phyloP scores from a whole-genome alignment of 495 filamentous ascomycete genomes.

The Lasiosphaeriaceae sp. region DNA sequence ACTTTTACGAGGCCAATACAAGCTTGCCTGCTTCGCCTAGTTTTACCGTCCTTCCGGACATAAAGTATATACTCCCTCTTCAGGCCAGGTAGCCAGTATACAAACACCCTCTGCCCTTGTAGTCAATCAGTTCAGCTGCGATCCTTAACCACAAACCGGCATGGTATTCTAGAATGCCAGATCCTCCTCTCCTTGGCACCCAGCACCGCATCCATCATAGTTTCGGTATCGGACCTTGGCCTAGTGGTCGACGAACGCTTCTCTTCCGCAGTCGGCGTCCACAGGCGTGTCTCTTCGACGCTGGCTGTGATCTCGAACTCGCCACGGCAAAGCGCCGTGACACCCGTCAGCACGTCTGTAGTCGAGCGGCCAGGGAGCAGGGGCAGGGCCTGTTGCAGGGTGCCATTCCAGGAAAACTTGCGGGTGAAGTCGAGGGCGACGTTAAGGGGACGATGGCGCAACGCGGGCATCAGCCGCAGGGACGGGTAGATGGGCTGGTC shows the following conservation, averaged over 20 bases:
- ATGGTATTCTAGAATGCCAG: constrained; percentile 67
- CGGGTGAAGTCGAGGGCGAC: constrained; percentile 79
- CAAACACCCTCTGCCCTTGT: neutral
- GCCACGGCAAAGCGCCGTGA: constrained; percentile 71
- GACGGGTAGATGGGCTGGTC: constrained; percentile 63
- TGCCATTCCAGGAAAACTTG: constrained; percentile 75
- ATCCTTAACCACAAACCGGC: constrained; percentile 57
- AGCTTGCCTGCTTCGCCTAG: too few species aligned
- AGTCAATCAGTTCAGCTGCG: constrained; percentile 10
- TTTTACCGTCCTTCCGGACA: too few species aligned
- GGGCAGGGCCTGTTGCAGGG: constrained; percentile 69
- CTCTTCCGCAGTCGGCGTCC: constrained; percentile 26
- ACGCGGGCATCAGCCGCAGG: constrained; percentile 70
- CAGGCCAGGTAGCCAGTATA: neutral
- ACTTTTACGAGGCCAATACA: too few species aligned
- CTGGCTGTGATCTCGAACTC: constrained; percentile 78
- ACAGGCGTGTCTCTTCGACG: constrained; percentile 69
- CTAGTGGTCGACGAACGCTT: constrained; percentile 27
- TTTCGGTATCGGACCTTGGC: constrained; percentile 49
- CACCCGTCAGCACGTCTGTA: constrained; percentile 55
- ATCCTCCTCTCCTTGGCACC: constrained; percentile 62
- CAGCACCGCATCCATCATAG: constrained; percentile 48
- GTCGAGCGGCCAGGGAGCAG: constrained; percentile 53
- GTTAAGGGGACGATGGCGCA: constrained; percentile 68
- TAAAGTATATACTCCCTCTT: neutral